Base-by-base conservation (phyloP, 2,329 filamentous ascomycete genomes). In the Aspergillus terreus region DNA sequence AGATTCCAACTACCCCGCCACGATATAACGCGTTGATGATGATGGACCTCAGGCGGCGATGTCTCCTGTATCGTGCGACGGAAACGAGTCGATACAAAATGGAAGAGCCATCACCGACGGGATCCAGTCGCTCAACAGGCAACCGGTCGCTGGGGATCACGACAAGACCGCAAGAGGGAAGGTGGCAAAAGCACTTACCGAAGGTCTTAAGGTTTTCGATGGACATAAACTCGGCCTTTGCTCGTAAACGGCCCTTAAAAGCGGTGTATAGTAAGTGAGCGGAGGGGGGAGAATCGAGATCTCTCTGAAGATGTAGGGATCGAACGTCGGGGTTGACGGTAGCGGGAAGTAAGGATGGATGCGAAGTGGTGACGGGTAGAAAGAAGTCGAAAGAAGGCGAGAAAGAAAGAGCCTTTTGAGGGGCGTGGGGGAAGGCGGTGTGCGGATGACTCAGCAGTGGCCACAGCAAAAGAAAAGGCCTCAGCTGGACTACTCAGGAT, bases 141-240 rank as follows among this genome's bases (percentile, higher is more conserved):
- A 46, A 23, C 15, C 38, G 36, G 10, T 42, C 40, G 40, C 19
- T 25, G 40, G 40, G 15, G 35, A 17, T 38, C 14, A 42, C 15
- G 19, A 32, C 25, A 25, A 25, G 23, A n/a, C 35, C 27, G 46
- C 27, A 41, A 47, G 53, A 46, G 64, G 64, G 58, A 60, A 60
- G 54, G 63, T 65, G 63, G 60, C 61, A 59, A 64, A 54, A 44
- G 36, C 51, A 81, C 88, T 73, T 79, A 94, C 89, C 89, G 86
- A 90, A 90, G 82, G 87, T 86, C 85, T 94, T 94, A 80, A 95
- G 88, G 84, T 95, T 95, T 91, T 94, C 88, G 88, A 94, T 94
- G 85, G 90, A 94, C 90, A 94, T 94, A 92, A 90, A 92, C 87
- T 88, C 86, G 85, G 80, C 81, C 83, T 84, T 85, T 82, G 70